phyloP scores from a whole-genome alignment of 2,329 filamentous ascomycete genomes.

The Penicillium sp. region DNA sequence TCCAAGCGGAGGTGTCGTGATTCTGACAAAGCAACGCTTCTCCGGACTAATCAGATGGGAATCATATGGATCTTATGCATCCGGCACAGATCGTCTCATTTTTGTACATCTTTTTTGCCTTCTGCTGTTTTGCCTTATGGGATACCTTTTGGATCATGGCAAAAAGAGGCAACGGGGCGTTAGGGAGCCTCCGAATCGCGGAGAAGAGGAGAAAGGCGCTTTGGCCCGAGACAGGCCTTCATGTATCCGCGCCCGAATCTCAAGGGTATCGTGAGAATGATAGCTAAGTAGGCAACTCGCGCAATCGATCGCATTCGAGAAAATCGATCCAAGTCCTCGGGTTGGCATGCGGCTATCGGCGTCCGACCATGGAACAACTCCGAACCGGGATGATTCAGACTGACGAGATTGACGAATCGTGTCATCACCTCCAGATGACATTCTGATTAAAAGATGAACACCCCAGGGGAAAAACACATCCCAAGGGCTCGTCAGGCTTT shows the following conservation, averaged over 20 bases:
- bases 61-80: constrained; percentile 7
- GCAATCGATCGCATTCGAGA: constrained; percentile 3
- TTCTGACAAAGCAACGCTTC: constrained; percentile 29
- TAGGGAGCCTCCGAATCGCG: not conserved
- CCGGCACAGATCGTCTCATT: constrained; percentile 2
- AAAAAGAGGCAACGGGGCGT: constrained; percentile 13
- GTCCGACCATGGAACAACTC: constrained; percentile 27
- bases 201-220: not conserved
- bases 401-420: constrained; percentile 32
- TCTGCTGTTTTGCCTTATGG: not conserved
- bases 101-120: not conserved
- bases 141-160: not conserved
- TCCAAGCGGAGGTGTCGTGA: constrained; percentile 27
- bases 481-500: constrained; percentile 9
- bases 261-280: constrained; percentile 1
- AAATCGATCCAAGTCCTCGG: constrained; percentile 23
- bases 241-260: not conserved
- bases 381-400: constrained; percentile 26
- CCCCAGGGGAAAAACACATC: constrained; percentile 2
- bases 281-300: not conserved
- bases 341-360: constrained; percentile 10
- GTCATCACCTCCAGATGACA: constrained; percentile 26
- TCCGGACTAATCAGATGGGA: constrained; percentile 20
- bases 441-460: constrained; percentile 19
- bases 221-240: not conserved